Percentiles rank a stretch among this genome's conserved stretches.
These are phyloP conservation scores for Nyssa sinensis DNA, from an alignment of 148 eudicot species.

Conservation along the genomic window DNA sequence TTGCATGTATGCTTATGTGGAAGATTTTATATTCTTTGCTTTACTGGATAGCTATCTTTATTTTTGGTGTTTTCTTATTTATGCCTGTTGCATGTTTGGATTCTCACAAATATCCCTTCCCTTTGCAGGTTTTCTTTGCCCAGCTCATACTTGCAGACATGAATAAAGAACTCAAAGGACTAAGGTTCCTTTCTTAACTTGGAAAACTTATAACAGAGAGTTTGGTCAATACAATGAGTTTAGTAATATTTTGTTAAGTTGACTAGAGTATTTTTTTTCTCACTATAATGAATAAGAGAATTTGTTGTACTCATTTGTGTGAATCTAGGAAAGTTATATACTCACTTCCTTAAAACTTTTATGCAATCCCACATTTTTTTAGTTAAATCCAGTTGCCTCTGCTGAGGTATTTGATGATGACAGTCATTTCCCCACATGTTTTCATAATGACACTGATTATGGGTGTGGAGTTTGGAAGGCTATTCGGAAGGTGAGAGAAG, in stretches of 20 bases:
- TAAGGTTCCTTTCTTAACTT: constrained; percentile 54
- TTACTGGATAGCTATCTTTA: too few relatives aligned
- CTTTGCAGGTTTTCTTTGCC: constrained; percentile 85
- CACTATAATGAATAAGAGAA: background rate
- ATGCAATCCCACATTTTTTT: background rate
- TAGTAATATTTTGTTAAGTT: background rate
- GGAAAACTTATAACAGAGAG: background rate
- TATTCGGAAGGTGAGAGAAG: too few relatives aligned
- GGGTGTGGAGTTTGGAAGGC: too few relatives aligned
- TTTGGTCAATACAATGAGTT: background rate
- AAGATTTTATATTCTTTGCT: too few relatives aligned
- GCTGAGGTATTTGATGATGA: background rate
- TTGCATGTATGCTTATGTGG: background rate
- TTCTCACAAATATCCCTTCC: constrained; percentile 20
- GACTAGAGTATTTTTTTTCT: background rate
- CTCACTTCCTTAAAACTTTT: background rate
- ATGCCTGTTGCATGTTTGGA: background rate
- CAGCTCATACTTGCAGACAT: constrained; percentile 85
- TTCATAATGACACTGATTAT: too few relatives aligned
- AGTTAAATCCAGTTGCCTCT: background rate
- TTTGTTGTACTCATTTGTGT: background rate
- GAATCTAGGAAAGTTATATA: background rate
- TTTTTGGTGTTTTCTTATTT: background rate
- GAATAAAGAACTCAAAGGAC: constrained; percentile 86
- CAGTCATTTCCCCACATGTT: too few relatives aligned